Base-by-base conservation (phyloP, 192 early-diverging fungal species). In the Coemansia sp. region DNA sequence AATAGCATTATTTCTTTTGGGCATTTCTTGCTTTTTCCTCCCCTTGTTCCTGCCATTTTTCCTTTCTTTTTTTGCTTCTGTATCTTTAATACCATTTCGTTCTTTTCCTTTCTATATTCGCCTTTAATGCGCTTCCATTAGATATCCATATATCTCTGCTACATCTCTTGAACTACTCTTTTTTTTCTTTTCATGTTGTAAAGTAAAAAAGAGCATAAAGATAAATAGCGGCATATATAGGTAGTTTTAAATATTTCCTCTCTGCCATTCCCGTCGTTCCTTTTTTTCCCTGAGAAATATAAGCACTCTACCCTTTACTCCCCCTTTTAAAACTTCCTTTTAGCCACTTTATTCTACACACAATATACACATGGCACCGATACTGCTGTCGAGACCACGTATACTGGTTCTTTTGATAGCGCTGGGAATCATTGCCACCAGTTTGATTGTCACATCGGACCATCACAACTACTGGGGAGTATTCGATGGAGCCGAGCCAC, bases 391-490 rank as follows among this genome's bases (percentile, higher is more conserved):
- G 7, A 42, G 56, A n/a, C 61, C 60, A 42, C 61, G 67, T 4
- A 52, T 47, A 19, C 52, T 58, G 11, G 53, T 59, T 14, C 13
- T 69, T 35, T 34, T 69, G 19, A 52, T 69, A 10, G 36, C 55
- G 0, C 34, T 49, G 25, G 67, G 67, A 2, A 59, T 69, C 36
- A 18, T 69, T 3, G 48, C 24, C 23, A 69, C 67, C 42, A 69
- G 61, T 20, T 18, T 69, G 19, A 52, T 69, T 0, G 51, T 59
- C 7, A 63, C 56, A 36, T 62, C 60, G 1, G 48, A 58, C 47
- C 55, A 54, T 45, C 61, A 69, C 55, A 52, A 54, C 55, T 67
- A 67, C 58, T 67, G 58, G 65, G 65, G 65, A 1, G 65, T 48
- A 24, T 60, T 67, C 51, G 51, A 22, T 28, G 57, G 51, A 24